Percentiles rank a stretch among this genome's conserved stretches.
Evolutionary conservation across 1,284 basidiomycete species (phyloP).

Genomic region (Exsudoporus floridanus): DNA sequence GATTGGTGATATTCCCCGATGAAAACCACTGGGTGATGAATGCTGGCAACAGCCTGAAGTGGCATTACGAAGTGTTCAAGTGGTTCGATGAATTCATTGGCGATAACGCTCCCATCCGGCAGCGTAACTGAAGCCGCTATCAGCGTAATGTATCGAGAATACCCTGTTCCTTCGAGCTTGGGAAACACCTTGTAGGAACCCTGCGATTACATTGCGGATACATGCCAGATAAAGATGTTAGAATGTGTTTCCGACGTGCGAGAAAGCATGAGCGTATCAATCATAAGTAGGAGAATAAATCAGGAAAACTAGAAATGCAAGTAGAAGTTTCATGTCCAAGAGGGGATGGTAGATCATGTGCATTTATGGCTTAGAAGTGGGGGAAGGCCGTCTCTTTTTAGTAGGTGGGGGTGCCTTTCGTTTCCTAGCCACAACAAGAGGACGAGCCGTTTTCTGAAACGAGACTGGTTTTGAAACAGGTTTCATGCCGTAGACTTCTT

Average conservation of each 20-base stretch:
- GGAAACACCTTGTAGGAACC: neutral
- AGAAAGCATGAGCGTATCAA: conserved; percentile 3
- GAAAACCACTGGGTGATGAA: conserved; percentile 92
- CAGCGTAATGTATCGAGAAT: neutral
- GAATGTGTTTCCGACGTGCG: conserved; percentile 9
- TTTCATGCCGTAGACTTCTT: conserved; percentile 37
- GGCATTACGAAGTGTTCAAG: conserved; percentile 85
- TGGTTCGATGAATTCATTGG: conserved; percentile 83
- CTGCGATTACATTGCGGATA: conserved; percentile 10
- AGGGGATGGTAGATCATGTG: neutral
- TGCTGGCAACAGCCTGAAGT: conserved; percentile 77
- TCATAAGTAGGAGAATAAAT: conserved; percentile 21
- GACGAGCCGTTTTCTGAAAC: conserved; percentile 9
- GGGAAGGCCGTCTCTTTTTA: conserved; percentile 19
- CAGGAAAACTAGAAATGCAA: neutral
- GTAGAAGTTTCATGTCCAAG: neutral
- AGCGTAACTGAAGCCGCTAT: conserved; percentile 19
- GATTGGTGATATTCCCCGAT: conserved; percentile 87
- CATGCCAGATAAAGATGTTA: neutral
- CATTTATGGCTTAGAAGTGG: conserved; percentile 11
- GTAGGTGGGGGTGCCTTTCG: conserved; percentile 16
- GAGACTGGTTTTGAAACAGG: conserved; percentile 11
- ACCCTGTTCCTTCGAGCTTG: neutral
- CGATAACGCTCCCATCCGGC: conserved; percentile 4
- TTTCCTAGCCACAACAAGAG: conserved; percentile 19